These are phyloP conservation scores for Ramaria rubella DNA, from an alignment of 768 basidiomycete genomes.

Conservation along the genomic window DNA sequence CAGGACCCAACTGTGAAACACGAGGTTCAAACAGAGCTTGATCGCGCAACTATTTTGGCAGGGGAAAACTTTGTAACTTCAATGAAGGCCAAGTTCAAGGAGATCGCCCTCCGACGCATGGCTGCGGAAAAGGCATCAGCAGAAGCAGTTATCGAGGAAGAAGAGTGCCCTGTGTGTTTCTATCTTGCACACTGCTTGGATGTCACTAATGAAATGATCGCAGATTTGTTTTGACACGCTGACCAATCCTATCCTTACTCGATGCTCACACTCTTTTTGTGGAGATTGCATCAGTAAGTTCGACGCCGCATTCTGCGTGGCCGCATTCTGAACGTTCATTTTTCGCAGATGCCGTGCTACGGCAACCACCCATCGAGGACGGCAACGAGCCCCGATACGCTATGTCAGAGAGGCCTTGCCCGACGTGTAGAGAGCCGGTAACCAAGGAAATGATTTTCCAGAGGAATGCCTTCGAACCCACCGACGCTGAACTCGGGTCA, in stretches of 20 bases:
- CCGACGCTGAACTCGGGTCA: constrained; percentile 33
- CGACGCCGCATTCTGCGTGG: neutral
- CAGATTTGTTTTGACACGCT: constrained; percentile 39
- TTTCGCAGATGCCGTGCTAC: constrained; percentile 39
- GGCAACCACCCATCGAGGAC: constrained; percentile 30
- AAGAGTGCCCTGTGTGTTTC: constrained; percentile 59
- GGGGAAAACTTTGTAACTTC: constrained; percentile 42
- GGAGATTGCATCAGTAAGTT: constrained; percentile 47
- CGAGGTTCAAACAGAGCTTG: constrained; percentile 35
- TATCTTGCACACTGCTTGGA: neutral
- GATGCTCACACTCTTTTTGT: constrained; percentile 60
- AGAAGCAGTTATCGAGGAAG: constrained; percentile 41
- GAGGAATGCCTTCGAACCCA: constrained; percentile 55
- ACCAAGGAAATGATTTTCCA: constrained; percentile 43
- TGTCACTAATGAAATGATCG: neutral
- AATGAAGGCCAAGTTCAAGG: constrained; percentile 42
- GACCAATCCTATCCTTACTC: constrained; percentile 47
- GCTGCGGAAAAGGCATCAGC: constrained; percentile 49
- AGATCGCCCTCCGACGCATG: constrained; percentile 37
- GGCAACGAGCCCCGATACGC: constrained; percentile 25
- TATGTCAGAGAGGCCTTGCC: constrained; percentile 32
- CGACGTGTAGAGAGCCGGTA: constrained; percentile 53
- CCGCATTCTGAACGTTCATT: neutral
- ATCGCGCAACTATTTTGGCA: constrained; percentile 30
- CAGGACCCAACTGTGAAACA: constrained; percentile 30